A percentile compares a stretch with the other conserved stretches of the same genome.
Evolutionary conservation across 225 moss, liverwort and hornwort genomes (phyloP).

Genomic region (Straminergon stramineum): DNA sequence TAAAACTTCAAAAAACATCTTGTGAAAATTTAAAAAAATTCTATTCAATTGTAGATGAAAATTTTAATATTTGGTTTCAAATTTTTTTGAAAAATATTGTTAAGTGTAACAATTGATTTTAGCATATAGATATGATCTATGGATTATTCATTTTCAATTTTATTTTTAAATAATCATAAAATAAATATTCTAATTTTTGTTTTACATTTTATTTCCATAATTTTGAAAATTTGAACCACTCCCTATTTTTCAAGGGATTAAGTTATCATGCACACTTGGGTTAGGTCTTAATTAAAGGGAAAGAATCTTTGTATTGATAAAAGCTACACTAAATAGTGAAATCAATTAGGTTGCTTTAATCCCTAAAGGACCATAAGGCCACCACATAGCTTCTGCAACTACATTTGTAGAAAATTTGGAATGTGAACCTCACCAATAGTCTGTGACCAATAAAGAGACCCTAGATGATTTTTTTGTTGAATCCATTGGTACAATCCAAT

Average conservation of each 20-base stretch:
- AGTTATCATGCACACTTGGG: not conserved
- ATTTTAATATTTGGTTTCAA: not conserved
- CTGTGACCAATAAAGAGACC: no score
- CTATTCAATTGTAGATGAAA: not conserved
- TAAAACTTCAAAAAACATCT: not conserved
- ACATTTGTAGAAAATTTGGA: no score
- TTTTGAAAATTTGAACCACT: not conserved
- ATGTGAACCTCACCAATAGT: no score
- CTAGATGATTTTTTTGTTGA: no score
- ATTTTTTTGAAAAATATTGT: not conserved
- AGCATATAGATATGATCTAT: not conserved
- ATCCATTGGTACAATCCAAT: no score
- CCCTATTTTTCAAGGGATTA: accelerated
- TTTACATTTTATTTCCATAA: not conserved
- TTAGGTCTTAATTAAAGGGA: not conserved
- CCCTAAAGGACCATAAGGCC: no score
- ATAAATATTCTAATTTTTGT: not conserved
- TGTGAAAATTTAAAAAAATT: not conserved
- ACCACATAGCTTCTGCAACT: no score
- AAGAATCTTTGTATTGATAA: not conserved
- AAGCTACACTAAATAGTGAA: accelerated
- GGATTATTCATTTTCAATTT: not conserved
- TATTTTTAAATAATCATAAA: not conserved
- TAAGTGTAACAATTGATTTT: not conserved
- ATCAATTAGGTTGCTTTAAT: not conserved